Evolutionary conservation across 73 alveolate species (phyloP).

Genomic region (Paramecium primaurelia): DNA sequence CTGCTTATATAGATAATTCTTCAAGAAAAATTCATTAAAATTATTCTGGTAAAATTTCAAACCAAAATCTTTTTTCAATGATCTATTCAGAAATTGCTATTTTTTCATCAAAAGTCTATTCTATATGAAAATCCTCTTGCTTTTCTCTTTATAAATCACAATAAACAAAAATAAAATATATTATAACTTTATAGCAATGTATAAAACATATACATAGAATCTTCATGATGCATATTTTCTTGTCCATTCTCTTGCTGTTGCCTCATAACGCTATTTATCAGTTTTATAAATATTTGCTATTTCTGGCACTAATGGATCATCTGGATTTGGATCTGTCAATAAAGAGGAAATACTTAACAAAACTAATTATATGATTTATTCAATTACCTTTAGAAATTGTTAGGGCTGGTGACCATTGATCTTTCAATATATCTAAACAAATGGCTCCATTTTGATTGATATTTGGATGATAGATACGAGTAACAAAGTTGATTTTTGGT

Average conservation of each 20-base stretch:
- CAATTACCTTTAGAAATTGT: constrained; percentile 86
- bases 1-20: not conserved
- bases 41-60: not conserved
- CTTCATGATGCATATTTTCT: constrained; percentile 72
- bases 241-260: constrained; percentile 83
- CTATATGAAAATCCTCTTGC: not conserved
- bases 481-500: constrained; percentile 80
- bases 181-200: not conserved
- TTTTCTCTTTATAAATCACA: not conserved
- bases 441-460: constrained; percentile 84
- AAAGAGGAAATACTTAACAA: constrained; percentile 74
- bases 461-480: constrained; percentile 90
- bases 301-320: constrained; percentile 90
- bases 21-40: not conserved
- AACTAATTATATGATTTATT: constrained; percentile 57
- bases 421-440: constrained; percentile 83
- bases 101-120: not conserved
- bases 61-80: not conserved
- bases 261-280: constrained; percentile 72
- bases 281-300: constrained; percentile 80
- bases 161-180: not conserved
- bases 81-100: not conserved
- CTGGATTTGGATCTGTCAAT: constrained; percentile 84
- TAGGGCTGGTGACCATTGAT: constrained; percentile 96
- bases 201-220: not conserved